phyloP scores from a whole-genome alignment of 805 yeast genomes.

The Kuraishia cidri region DNA sequence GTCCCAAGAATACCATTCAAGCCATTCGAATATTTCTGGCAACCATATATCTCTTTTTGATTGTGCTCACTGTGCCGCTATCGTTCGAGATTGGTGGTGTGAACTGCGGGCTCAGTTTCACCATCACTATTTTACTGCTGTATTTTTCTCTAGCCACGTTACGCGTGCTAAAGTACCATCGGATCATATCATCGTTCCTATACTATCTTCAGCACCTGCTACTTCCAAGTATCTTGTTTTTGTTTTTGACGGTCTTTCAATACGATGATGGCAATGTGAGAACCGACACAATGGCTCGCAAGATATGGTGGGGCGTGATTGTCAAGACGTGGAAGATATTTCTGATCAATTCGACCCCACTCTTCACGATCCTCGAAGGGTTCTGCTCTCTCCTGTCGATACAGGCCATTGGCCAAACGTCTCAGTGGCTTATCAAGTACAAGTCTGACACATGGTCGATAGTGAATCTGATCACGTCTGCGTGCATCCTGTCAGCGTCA shows the following conservation, averaged over 20 bases:
- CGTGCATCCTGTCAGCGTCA: constrained; percentile 67
- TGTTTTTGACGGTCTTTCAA: constrained; percentile 50
- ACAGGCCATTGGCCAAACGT: constrained; percentile 83
- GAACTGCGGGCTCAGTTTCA: constrained; percentile 80
- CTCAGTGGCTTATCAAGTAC: constrained; percentile 53
- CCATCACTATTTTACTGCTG: constrained; percentile 59
- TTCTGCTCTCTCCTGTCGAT: constrained; percentile 86
- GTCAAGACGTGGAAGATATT: constrained; percentile 65
- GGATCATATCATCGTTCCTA: constrained; percentile 34
- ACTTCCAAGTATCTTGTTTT: constrained; percentile 72
- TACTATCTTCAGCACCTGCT: constrained; percentile 79
- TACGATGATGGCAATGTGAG: constrained; percentile 4
- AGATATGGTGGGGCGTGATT: constrained; percentile 24
- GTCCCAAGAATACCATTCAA: background rate
- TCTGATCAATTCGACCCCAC: constrained; percentile 75
- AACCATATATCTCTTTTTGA: constrained; percentile 53
- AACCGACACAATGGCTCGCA: constrained; percentile 9
- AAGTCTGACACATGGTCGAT: constrained; percentile 77
- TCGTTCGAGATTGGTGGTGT: constrained; percentile 93
- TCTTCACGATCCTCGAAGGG: constrained; percentile 87
- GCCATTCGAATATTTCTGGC: constrained; percentile 28
- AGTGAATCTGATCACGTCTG: constrained; percentile 60
- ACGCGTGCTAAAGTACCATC: constrained; percentile 42
- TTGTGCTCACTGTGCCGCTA: constrained; percentile 79
- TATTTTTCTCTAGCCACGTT: constrained; percentile 71